Percentiles rank a stretch among this genome's conserved stretches.
These are phyloP conservation scores for Chenopodium album DNA, from an alignment of 148 eudicot genomes.

Conservation along the genomic window DNA sequence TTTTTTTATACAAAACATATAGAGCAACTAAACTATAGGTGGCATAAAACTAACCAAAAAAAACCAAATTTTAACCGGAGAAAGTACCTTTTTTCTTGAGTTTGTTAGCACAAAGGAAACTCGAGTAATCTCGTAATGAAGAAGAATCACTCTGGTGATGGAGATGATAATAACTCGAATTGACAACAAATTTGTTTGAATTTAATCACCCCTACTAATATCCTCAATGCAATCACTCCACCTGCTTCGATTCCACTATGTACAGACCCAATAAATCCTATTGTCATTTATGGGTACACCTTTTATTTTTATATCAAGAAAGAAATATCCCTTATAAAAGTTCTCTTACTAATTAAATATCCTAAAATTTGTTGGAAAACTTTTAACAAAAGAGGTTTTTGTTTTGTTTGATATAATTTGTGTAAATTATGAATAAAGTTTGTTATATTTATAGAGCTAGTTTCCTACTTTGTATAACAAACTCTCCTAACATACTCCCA, in stretches of 20 bases:
- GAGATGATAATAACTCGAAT: slow-evolving; percentile 20
- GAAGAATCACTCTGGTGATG: slow-evolving; percentile 27
- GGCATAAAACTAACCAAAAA: too few relatives aligned
- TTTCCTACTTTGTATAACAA: slow-evolving; percentile 5
- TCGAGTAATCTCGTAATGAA: slow-evolving; percentile 13
- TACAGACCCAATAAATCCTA: slow-evolving; percentile 39
- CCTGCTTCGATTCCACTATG: slow-evolving; percentile 23
- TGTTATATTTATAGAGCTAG: not conserved
- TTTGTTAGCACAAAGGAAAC: slow-evolving; percentile 31
- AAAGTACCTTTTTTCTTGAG: slow-evolving; percentile 28
- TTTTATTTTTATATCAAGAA: not conserved
- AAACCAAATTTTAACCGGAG: too few relatives aligned
- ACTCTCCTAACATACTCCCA: slow-evolving; percentile 29
- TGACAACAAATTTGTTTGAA: slow-evolving; percentile 17
- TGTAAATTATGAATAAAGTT: not conserved
- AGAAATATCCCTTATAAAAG: not conserved
- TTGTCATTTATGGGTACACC: slow-evolving; percentile 71
- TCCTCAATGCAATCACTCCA: slow-evolving; percentile 35
- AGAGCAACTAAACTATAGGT: too few relatives aligned
- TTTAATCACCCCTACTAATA: not conserved
- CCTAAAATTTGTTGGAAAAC: too few relatives aligned
- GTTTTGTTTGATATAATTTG: not conserved
- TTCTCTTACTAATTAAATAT: too few relatives aligned
- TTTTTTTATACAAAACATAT: too few relatives aligned
- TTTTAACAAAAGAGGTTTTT: too few relatives aligned